These are phyloP conservation scores for Hemileccinum impolitum DNA, from an alignment of 768 basidiomycete genomes.

Conservation along the genomic window DNA sequence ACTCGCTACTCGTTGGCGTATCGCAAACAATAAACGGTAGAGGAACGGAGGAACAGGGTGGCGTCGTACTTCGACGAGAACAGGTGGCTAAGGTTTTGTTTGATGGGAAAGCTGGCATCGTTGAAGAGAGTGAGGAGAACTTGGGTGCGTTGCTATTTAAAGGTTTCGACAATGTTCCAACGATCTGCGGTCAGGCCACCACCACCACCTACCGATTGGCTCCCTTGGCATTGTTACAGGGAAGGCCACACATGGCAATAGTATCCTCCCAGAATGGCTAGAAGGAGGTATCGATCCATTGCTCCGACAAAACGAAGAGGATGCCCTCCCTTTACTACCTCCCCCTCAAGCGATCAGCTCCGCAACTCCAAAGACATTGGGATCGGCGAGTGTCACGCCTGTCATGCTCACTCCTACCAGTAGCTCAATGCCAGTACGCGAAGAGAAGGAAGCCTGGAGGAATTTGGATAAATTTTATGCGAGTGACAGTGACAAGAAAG, in stretches of 20 bases:
- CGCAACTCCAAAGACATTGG: constrained; percentile 26
- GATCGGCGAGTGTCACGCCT: constrained; percentile 37
- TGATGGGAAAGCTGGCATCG: constrained; percentile 59
- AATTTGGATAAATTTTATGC: constrained; percentile 80
- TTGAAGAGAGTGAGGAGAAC: constrained; percentile 36
- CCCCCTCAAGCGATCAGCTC: constrained; percentile 42
- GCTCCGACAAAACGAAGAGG: constrained; percentile 67
- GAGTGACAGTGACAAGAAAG: constrained; percentile 34
- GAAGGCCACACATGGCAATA: constrained; percentile 41
- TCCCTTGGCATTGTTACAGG: constrained; percentile 63
- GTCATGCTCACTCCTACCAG: constrained; percentile 56
- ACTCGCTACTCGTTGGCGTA: constrained; percentile 62
- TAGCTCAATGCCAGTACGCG: constrained; percentile 42
- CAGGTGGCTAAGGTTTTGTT: constrained; percentile 80
- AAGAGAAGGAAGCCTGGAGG: constrained; percentile 45
- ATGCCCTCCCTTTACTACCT: constrained; percentile 32
- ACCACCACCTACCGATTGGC: constrained; percentile 51
- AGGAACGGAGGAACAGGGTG: constrained; percentile 48
- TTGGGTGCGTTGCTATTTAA: constrained; percentile 27
- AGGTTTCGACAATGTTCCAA: constrained; percentile 3
- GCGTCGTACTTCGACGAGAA: constrained; percentile 78
- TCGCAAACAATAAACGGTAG: constrained; percentile 35
- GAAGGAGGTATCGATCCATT: constrained; percentile 79
- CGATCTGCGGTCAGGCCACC: constrained; percentile 29
- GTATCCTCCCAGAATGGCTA: constrained; percentile 77